Evolutionary conservation across 441 rosid species (phyloP), one percentile per base, ranked within the genome.

Genomic region (Populus hybrid): DNA sequence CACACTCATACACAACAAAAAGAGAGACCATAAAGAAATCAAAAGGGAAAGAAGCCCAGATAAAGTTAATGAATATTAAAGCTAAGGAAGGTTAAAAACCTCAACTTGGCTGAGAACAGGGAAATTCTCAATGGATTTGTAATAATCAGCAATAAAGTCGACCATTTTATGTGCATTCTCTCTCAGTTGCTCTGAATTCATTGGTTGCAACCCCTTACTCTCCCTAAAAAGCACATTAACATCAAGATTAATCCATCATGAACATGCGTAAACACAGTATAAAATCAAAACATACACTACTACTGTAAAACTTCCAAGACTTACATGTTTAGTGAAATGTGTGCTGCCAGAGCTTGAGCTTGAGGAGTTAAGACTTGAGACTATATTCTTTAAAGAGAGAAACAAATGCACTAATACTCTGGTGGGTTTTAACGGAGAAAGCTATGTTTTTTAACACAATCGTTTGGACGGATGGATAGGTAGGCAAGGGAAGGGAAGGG

Each of bases 51-150:
- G 32, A 30, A 30, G 0, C 8, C 16, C 63, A 7, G 61, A n/a
- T 18, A 53, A 53, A 53, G 0, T 16, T 1, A 6, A 53, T n/a
- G 79, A 70, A 9, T 36, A 38, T 4, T 42, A 40, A 16, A 42
- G 14, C 20, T 38, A 16, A 70, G 36, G 24, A 28, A 65, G 3
- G 5, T 46, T 10, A 61, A 50, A 24, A 26, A 93, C 97, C 93
- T 94, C 82, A 80, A 94, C 99, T 92, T 91, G 97, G 88, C 97
- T 92, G 75, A 90, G 95, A 84, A 94, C 97, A 11, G 97, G 98
- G 83, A 85, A 89, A 63, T 28, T 72, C 82, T 92, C 92, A 61
- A 94, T 83, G 71, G 85, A 77, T 77, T 90, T 87, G 87, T 93
- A 95, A 86, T 91, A 93, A 84, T 95, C 99, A 74, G 93, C 99